Percentiles rank a stretch among this genome's conserved stretches.
Conservation (phyloP, 345 rosid genomes). For the Firmiana major region DNA sequence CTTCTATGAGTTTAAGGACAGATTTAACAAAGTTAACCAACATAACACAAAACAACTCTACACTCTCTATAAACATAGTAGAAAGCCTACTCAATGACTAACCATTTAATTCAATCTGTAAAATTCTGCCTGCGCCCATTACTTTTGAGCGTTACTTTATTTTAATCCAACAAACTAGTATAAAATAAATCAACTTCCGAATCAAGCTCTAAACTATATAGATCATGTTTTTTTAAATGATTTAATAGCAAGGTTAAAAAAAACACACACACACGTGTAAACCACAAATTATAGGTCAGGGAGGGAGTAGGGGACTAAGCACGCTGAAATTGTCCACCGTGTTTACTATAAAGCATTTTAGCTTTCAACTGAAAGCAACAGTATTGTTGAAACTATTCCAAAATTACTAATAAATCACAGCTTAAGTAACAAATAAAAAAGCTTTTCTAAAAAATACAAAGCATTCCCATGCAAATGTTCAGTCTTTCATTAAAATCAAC, state of each 20-base stretch:
- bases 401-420: background rate
- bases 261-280: too few relatives aligned
- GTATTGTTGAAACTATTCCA: background rate
- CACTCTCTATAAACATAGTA: background rate
- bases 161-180: background rate
- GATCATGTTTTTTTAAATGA: background rate
- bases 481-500: background rate
- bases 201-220: background rate
- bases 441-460: background rate
- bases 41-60: background rate
- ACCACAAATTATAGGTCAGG: background rate
- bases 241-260: background rate
- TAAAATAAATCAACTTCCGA: background rate
- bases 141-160: background rate
- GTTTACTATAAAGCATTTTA: background rate
- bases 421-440: background rate
- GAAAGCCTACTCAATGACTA: background rate
- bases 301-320: background rate
- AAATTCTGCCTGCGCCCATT: background rate
- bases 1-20: background rate
- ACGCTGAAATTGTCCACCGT: background rate
- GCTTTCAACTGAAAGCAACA: background rate
- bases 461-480: background rate
- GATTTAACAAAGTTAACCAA: background rate
- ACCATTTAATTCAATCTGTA: background rate